A percentile compares a stretch with the other conserved stretches of the same genome.
Evolutionary conservation across 2,329 filamentous ascomycete genomes (phyloP).

Genomic region (Aaosphaeria arxii): DNA sequence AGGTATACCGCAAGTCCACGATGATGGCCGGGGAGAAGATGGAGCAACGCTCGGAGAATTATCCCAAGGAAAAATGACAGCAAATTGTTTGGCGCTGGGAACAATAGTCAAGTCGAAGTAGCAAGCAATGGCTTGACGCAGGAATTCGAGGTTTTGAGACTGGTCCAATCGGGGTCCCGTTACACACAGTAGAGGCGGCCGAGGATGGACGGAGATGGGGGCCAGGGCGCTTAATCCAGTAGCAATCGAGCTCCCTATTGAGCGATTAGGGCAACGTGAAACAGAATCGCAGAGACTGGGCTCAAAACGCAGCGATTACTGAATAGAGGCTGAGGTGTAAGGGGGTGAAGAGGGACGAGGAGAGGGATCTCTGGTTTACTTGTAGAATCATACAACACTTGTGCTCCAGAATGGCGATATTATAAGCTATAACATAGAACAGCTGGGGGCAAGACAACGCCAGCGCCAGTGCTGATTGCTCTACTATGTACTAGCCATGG

Average conservation of each 20-base stretch:
- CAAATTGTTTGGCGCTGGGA: neutral
- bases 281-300: too few species aligned
- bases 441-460: too few species aligned
- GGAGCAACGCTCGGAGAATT: constrained; percentile 17
- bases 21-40: constrained; percentile 24
- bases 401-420: too few species aligned
- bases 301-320: too few species aligned
- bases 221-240: constrained; percentile 9
- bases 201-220: constrained; percentile 7
- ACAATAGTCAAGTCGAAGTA: too few species aligned
- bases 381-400: too few species aligned
- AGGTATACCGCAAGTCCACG: constrained; percentile 13
- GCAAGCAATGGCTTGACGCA: too few species aligned
- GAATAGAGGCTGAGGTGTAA: too few species aligned
- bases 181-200: neutral
- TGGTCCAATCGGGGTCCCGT: constrained; percentile 4
- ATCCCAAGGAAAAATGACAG: constrained; percentile 10
- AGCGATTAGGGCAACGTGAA: neutral
- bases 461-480: too few species aligned
- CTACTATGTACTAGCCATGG: neutral
- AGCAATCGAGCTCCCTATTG: neutral
- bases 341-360: too few species aligned
- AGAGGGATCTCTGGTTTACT: too few species aligned
- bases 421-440: too few species aligned
- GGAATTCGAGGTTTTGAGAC: constrained; percentile 17